Conservation (phyloP, 108 stramenopile genomes). For the Skeletonema costatum region DNA sequence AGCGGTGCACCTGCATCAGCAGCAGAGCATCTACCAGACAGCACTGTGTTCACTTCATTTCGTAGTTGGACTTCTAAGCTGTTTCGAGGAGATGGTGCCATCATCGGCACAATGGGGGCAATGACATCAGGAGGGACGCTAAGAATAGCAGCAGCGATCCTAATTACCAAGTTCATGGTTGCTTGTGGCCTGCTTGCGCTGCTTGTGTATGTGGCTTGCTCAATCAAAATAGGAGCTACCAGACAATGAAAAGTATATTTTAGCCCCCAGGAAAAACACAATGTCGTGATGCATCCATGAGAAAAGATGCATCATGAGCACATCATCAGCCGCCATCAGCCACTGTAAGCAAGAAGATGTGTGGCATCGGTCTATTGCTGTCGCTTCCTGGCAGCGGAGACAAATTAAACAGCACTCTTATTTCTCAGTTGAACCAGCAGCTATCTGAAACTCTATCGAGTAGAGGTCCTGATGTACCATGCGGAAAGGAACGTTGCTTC, state of each 20-base stretch:
- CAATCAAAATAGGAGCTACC: background rate
- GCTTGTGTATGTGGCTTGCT: background rate
- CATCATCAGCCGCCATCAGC: background rate
- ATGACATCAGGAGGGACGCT: constrained; percentile 63
- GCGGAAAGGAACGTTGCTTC: constrained; percentile 9
- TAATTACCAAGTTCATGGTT: constrained; percentile 48
- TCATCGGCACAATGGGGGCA: constrained; percentile 53
- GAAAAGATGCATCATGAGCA: no score
- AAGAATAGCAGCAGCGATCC: constrained; percentile 55
- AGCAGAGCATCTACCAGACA: constrained; percentile 41
- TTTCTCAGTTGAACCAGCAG: constrained; percentile 14
- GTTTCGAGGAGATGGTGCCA: constrained; percentile 57
- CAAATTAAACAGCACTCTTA: background rate
- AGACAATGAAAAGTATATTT: background rate
- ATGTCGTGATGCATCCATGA: no score
- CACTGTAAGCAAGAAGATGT: constrained; percentile 9
- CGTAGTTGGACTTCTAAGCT: constrained; percentile 37
- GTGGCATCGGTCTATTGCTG: constrained; percentile 42
- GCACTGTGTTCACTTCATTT: constrained; percentile 35
- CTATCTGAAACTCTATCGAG: constrained; percentile 26
- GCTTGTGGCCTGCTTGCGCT: no score
- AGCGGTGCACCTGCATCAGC: constrained; percentile 11
- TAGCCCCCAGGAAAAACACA: background rate
- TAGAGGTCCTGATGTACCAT: constrained; percentile 45
- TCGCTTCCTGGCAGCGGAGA: constrained; percentile 4